These are phyloP conservation scores for Vaccinium corymbosum DNA, from an alignment of 148 eudicot genomes.

Conservation along the genomic window DNA sequence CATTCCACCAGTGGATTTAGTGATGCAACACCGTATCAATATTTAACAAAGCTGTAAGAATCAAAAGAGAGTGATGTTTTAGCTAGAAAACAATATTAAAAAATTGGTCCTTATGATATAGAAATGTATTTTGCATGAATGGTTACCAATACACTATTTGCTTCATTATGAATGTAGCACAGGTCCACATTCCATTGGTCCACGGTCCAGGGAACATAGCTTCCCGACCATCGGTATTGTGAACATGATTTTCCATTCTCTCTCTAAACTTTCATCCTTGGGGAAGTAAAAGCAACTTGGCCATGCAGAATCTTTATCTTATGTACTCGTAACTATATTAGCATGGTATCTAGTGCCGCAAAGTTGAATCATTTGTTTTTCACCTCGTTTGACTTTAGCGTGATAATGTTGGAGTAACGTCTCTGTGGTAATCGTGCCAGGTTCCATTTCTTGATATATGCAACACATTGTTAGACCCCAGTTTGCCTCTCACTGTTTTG, in stretches of 20 bases:
- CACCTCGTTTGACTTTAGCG: background rate
- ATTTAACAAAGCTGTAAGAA: background rate
- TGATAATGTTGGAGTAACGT: conserved; percentile 11
- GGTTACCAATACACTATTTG: background rate
- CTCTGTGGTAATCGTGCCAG: conserved; percentile 34
- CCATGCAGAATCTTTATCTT: background rate
- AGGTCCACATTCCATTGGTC: background rate
- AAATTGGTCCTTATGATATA: background rate
- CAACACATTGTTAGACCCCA: conserved; percentile 83
- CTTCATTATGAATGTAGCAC: background rate
- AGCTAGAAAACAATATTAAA: background rate
- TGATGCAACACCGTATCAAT: background rate
- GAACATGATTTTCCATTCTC: background rate
- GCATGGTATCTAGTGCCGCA: background rate
- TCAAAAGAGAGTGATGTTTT: background rate
- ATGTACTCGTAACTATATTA: background rate
- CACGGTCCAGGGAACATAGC: background rate
- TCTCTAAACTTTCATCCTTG: background rate
- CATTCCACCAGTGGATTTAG: background rate
- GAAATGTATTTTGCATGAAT: background rate
- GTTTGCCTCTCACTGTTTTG: conserved; percentile 75
- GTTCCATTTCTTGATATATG: conserved; percentile 93
- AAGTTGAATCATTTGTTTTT: background rate
- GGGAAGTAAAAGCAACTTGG: background rate
- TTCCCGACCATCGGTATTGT: background rate